These are phyloP conservation scores for Pseudofabraea citricarpa DNA, from an alignment of 2,329 filamentous ascomycete species.

Conservation along the genomic window DNA sequence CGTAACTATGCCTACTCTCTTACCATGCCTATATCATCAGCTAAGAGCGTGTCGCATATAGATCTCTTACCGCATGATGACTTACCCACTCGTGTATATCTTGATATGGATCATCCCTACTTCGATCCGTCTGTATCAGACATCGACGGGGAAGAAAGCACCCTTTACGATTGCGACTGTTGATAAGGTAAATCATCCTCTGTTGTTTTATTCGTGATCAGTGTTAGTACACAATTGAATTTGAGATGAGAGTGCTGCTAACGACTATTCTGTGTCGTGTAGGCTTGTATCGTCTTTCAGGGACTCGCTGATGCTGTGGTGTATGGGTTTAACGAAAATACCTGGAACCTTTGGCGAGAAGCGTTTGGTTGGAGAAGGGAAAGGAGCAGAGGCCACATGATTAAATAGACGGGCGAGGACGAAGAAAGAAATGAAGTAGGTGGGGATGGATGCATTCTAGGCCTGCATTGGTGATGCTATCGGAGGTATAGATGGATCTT, in stretches of 20 bases:
- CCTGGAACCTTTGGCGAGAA: background rate
- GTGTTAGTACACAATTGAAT: too few species aligned
- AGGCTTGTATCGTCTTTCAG: background rate
- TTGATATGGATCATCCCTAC: slow-evolving; percentile 38
- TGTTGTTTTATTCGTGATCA: background rate
- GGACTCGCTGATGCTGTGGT: background rate
- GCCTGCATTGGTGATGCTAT: too few species aligned
- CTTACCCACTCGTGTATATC: slow-evolving; percentile 37
- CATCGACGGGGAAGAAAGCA: slow-evolving; percentile 26
- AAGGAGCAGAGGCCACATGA: too few species aligned
- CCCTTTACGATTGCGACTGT: slow-evolving; percentile 25
- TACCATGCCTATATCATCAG: background rate
- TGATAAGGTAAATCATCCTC: slow-evolving; percentile 11
- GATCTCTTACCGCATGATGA: slow-evolving; percentile 37
- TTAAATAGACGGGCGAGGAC: too few species aligned
- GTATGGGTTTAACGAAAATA: background rate
- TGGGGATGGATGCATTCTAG: too few species aligned
- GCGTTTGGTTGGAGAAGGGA: too few species aligned
- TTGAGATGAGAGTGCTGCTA: too few species aligned
- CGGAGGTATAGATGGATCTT: too few species aligned
- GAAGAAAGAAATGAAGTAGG: too few species aligned
- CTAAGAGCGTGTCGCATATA: slow-evolving; percentile 12
- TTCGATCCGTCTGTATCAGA: slow-evolving; percentile 34
- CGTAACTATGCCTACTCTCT: too few species aligned
- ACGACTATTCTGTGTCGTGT: background rate